Conservation (phyloP, 108 stramenopile species). For the Cyclotella atomus region DNA sequence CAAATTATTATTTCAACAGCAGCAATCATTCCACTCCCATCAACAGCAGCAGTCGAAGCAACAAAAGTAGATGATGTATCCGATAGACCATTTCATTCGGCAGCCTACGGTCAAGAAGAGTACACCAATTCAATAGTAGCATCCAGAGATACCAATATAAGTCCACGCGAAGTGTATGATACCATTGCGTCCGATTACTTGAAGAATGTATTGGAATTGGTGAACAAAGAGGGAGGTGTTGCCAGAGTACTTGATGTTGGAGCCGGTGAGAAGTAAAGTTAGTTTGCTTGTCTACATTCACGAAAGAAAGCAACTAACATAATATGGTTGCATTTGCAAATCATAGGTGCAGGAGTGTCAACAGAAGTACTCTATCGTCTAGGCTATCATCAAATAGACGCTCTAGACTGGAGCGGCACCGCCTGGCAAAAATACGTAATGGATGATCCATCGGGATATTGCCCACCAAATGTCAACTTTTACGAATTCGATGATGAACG, state of each 20-base stretch:
- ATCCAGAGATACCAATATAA: conserved; percentile 85
- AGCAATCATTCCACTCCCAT: background rate
- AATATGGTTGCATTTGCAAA: too few relatives aligned
- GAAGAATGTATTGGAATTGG: conserved; percentile 8
- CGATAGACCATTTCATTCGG: conserved; percentile 36
- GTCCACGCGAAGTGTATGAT: conserved; percentile 86
- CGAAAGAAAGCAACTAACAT: too few relatives aligned
- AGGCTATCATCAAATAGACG: conserved; percentile 76
- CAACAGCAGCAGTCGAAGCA: background rate
- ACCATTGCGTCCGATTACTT: conserved; percentile 53
- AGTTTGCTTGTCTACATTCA: background rate
- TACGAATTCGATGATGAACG: conserved; percentile 82
- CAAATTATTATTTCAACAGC: too few relatives aligned
- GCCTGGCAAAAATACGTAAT: conserved; percentile 79
- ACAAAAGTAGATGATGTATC: background rate
- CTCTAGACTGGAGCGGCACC: conserved; percentile 81
- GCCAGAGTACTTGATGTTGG: conserved; percentile 74
- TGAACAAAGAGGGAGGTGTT: conserved; percentile 9
- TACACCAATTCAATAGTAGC: conserved; percentile 83
- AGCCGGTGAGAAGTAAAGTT: conserved; percentile 47
- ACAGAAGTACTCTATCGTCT: conserved; percentile 76
- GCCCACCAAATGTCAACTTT: conserved; percentile 66
- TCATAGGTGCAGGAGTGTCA: conserved; percentile 74
- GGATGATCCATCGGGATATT: conserved; percentile 54
- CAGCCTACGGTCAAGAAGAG: conserved; percentile 53